These are phyloP conservation scores for Macrophomina phaseolina DNA, from an alignment of 2,329 filamentous ascomycete species.

Conservation along the genomic window DNA sequence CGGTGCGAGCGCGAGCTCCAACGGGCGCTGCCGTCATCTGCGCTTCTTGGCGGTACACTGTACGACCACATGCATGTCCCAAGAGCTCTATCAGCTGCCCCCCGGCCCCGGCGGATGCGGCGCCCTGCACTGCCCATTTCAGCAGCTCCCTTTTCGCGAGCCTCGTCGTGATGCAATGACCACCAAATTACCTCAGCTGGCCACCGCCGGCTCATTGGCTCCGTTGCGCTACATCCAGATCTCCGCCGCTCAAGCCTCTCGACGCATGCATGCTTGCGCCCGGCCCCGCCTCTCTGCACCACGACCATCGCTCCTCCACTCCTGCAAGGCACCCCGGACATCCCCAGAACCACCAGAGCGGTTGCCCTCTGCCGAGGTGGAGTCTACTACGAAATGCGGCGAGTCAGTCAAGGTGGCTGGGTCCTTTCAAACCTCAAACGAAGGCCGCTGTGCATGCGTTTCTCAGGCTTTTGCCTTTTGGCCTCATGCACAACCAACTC, in stretches of 20 bases:
- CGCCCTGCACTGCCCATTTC: neutral
- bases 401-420: conserved; percentile 21
- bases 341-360: conserved; percentile 17
- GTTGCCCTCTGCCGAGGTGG: neutral
- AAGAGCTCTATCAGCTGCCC: conserved; percentile 6
- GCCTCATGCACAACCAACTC: conserved; percentile 60
- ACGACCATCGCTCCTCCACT: conserved; percentile 5
- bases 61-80: conserved; percentile 4
- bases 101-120: neutral
- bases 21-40: conserved; percentile 2
- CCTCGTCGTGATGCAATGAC: conserved; percentile 23
- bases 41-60: conserved; percentile 1
- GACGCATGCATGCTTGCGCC: conserved; percentile 14
- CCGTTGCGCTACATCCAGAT: conserved; percentile 11
- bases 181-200: conserved; percentile 14
- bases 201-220: neutral
- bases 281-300: conserved; percentile 12
- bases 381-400: conserved; percentile 24
- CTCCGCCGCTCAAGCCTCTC: conserved; percentile 10
- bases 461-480: conserved; percentile 54
- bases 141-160: neutral
- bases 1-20: neutral
- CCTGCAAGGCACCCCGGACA: conserved; percentile 22
- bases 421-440: neutral
- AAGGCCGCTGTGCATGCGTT: neutral